These are phyloP conservation scores for Eucalyptus sideroxylon DNA, from an alignment of 345 rosid species.

Conservation along the genomic window DNA sequence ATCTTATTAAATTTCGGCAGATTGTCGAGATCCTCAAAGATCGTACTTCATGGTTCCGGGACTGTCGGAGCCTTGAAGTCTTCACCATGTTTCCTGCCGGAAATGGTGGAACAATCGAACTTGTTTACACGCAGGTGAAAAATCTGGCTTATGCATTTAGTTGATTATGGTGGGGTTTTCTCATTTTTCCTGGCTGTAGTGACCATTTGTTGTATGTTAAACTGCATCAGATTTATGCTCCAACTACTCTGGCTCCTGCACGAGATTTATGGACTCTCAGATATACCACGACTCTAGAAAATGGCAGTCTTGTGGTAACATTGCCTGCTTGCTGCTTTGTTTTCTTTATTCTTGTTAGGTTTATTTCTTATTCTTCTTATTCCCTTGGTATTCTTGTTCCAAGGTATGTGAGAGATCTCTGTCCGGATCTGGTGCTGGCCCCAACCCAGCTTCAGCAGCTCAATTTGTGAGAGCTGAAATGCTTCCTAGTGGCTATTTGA, in stretches of 20 bases:
- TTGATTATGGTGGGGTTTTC: not conserved
- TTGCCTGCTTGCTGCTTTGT: not conserved
- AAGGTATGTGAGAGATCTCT: slow-evolving; percentile 99
- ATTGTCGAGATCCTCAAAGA: slow-evolving; percentile 98
- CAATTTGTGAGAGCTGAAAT: slow-evolving; percentile 96
- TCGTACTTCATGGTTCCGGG: slow-evolving; percentile 97
- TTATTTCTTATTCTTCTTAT: not conserved
- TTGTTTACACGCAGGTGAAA: slow-evolving; percentile 78
- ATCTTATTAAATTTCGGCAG: slow-evolving; percentile 16
- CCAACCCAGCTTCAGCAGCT: slow-evolving; percentile 58
- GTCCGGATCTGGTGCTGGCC: slow-evolving; percentile 93
- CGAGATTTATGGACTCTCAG: slow-evolving; percentile 98
- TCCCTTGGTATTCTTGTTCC: not conserved
- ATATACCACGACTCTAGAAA: slow-evolving; percentile 84
- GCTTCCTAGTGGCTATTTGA: slow-evolving; percentile 94
- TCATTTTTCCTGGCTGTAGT: not conserved
- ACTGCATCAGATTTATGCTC: slow-evolving; percentile 71
- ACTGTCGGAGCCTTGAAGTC: slow-evolving; percentile 96
- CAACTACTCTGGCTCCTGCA: slow-evolving; percentile 96
- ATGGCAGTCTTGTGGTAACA: slow-evolving; percentile 98
- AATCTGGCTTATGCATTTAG: not conserved
- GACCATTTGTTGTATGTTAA: not conserved
- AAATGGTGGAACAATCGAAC: slow-evolving; percentile 93
- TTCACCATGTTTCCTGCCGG: slow-evolving; percentile 95
- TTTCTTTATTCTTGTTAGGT: not conserved